Percentiles rank a stretch among this genome's conserved stretches.
Conservation (phyloP, 768 basidiomycete genomes). For the Leccinellum albellum region DNA sequence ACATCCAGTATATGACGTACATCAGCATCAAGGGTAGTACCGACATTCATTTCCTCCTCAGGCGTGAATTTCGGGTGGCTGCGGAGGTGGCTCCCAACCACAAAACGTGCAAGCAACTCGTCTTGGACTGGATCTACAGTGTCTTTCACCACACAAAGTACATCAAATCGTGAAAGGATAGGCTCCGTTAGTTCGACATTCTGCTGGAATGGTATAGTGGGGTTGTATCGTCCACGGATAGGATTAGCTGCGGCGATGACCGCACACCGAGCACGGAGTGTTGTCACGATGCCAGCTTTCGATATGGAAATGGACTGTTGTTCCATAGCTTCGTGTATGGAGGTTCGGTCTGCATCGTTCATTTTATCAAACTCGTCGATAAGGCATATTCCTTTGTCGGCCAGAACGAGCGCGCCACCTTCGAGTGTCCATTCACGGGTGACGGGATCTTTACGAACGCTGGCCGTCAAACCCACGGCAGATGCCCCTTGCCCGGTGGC, state of each 20-base stretch:
- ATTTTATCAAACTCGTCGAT: conserved; percentile 99
- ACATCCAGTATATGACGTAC: conserved; percentile 44
- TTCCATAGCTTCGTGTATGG: conserved; percentile 99
- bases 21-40: conserved; percentile 83
- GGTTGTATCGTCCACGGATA: conserved; percentile 94
- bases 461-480: conserved; percentile 97
- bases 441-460: conserved; percentile 96
- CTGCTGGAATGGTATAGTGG: conserved; percentile 96
- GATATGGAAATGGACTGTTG: conserved; percentile 99
- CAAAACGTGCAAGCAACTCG: conserved; percentile 92
- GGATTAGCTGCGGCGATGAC: conserved; percentile 99
- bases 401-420: conserved; percentile 96
- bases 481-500: conserved; percentile 98
- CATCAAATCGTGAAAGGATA: conserved; percentile 96
- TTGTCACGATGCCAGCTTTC: conserved; percentile 98
- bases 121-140: conserved; percentile 96
- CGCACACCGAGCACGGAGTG: conserved; percentile 94
- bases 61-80: conserved; percentile 92
- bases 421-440: conserved; percentile 99
- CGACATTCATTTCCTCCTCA: conserved; percentile 93
- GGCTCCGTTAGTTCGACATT: conserved; percentile 99
- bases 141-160: conserved; percentile 97
- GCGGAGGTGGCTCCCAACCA: conserved; percentile 94
- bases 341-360: conserved; percentile 97
- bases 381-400: conserved; percentile 95